A percentile compares a stretch with the other conserved stretches of the same genome.
These are phyloP conservation scores for Botrytis hyacinthi DNA, from an alignment of 2,329 filamentous ascomycete species.

Conservation along the genomic window DNA sequence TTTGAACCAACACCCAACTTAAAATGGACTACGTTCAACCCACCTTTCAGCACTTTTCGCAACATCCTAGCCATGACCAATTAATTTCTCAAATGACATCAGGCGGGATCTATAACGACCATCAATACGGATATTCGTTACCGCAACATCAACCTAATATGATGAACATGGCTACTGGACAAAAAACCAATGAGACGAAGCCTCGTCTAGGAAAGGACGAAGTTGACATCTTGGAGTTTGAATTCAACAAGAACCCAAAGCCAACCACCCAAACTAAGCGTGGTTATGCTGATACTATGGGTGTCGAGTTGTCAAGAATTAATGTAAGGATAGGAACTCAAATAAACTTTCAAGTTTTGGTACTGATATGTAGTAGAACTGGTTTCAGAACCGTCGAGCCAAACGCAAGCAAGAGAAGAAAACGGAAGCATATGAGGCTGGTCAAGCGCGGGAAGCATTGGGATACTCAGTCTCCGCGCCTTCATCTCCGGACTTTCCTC, in stretches of 20 bases:
- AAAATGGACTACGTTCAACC: conserved; percentile 36
- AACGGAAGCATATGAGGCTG: conserved; percentile 49
- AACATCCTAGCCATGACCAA: conserved; percentile 29
- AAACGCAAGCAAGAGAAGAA: conserved; percentile 55
- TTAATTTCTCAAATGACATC: conserved; percentile 21
- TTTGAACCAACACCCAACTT: conserved; percentile 5
- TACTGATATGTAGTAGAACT: conserved; percentile 50
- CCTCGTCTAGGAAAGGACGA: conserved; percentile 55
- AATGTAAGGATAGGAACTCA: conserved; percentile 49
- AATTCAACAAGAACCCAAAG: conserved; percentile 64
- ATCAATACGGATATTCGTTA: conserved; percentile 27
- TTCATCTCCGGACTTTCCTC: conserved; percentile 34
- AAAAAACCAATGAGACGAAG: conserved; percentile 37
- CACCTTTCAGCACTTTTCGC: conserved; percentile 19
- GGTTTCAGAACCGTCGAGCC: conserved; percentile 66
- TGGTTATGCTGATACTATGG: conserved; percentile 58
- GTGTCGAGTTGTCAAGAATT: conserved; percentile 61
- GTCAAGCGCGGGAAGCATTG: conserved; percentile 37
- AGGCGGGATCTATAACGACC: conserved; percentile 24
- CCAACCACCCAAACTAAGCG: conserved; percentile 62
- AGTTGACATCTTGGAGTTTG: conserved; percentile 57
- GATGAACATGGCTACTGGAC: conserved; percentile 28
- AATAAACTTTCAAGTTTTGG: background rate
- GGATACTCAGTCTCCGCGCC: conserved; percentile 31
- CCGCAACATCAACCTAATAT: conserved; percentile 39